A percentile compares a stretch with the other conserved stretches of the same genome.
Evolutionary conservation across 1,139 yeast species (phyloP).

Genomic region (Wickerhamiella pararugosa): DNA sequence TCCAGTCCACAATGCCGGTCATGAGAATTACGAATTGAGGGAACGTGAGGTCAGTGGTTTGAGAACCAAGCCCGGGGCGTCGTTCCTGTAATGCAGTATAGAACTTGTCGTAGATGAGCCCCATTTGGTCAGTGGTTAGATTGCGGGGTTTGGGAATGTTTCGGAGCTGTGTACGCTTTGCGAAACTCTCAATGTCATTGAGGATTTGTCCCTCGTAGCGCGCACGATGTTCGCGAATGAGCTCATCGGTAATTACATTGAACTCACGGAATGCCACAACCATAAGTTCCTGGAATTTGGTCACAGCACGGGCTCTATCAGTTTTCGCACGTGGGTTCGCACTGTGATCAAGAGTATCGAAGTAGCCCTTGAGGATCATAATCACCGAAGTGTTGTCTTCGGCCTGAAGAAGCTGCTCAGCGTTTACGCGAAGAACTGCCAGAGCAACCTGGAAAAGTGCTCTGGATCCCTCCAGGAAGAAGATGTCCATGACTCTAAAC

Average conservation of each 20-base stretch:
- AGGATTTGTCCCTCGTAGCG: slow-evolving; percentile 65
- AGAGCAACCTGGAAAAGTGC: slow-evolving; percentile 86
- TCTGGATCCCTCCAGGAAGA: slow-evolving; percentile 80
- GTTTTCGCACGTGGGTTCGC: slow-evolving; percentile 64
- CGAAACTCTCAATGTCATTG: slow-evolving; percentile 76
- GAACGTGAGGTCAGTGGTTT: slow-evolving; percentile 47
- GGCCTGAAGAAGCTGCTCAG: slow-evolving; percentile 62
- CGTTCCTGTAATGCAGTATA: slow-evolving; percentile 65
- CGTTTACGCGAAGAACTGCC: slow-evolving; percentile 74
- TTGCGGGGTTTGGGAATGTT: slow-evolving; percentile 62
- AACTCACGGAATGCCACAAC: slow-evolving; percentile 91
- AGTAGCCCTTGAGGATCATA: slow-evolving; percentile 68
- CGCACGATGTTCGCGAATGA: slow-evolving; percentile 52
- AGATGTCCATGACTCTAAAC: slow-evolving; percentile 78
- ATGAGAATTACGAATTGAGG: slow-evolving; percentile 58
- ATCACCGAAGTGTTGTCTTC: slow-evolving; percentile 91
- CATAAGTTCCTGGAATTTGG: slow-evolving; percentile 78
- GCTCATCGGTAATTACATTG: slow-evolving; percentile 58
- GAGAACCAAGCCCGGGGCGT: slow-evolving; percentile 51
- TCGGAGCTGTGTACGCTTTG: slow-evolving; percentile 80
- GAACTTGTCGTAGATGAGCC: slow-evolving; percentile 70
- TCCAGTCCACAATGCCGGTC: slow-evolving; percentile 74
- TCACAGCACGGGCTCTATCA: slow-evolving; percentile 47
- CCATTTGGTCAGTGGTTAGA: slow-evolving; percentile 41
- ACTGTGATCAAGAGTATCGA: slow-evolving; percentile 60